These are phyloP conservation scores for Batkoa obscura DNA, from an alignment of 371 early-diverging fungal species.

Conservation along the genomic window DNA sequence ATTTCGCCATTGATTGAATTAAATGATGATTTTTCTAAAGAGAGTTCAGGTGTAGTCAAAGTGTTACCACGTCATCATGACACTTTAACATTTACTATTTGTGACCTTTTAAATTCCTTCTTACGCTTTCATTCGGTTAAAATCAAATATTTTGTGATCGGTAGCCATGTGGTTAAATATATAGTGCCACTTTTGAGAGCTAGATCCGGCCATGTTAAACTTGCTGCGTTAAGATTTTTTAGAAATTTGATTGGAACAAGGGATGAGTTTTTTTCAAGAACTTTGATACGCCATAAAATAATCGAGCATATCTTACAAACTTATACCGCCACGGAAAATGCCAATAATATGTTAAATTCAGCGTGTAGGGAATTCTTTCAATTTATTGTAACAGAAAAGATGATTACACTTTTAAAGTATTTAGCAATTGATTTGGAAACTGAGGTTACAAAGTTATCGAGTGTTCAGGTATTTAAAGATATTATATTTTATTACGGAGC, in stretches of 20 bases:
- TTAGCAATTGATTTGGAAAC: too few relatives aligned
- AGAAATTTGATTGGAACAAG: background rate
- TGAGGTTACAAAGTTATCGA: too few relatives aligned
- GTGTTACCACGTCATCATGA: too few relatives aligned
- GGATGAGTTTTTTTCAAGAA: background rate
- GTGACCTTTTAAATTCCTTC: background rate
- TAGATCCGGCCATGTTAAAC: background rate
- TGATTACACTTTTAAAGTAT: background rate
- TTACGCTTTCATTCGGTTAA: background rate
- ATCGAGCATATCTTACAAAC: background rate
- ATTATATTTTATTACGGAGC: too few relatives aligned
- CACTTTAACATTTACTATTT: too few relatives aligned
- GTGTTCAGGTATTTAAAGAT: too few relatives aligned
- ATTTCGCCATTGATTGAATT: background rate
- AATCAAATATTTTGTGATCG: background rate
- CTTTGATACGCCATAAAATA: background rate
- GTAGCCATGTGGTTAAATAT: background rate
- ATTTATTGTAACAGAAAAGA: background rate
- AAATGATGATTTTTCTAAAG: background rate
- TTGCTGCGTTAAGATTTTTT: background rate
- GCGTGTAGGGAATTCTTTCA: background rate
- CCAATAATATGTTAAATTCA: background rate
- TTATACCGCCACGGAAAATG: background rate
- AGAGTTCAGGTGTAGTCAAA: background rate
- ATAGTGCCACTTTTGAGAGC: background rate